Conservation (phyloP, 345 rosid genomes). For the Streptanthus diversifolius region DNA sequence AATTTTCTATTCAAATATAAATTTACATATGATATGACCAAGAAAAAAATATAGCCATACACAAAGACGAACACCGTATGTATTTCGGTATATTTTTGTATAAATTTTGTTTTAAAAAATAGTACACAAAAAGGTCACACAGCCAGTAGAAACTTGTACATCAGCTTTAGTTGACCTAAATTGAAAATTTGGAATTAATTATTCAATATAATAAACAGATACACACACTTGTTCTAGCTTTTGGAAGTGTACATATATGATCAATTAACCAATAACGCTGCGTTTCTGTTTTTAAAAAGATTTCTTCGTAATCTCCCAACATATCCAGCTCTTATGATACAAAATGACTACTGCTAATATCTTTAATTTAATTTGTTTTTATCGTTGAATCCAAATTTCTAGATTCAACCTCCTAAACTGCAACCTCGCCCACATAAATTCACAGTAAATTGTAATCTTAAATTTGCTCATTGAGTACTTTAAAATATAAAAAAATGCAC, state of each 20-base stretch:
- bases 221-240: neutral
- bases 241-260: neutral
- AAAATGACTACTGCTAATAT: neutral
- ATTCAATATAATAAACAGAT: neutral
- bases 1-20: neutral
- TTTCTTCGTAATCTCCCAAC: constrained; percentile 8
- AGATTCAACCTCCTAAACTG: constrained; percentile 6
- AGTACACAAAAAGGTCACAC: neutral
- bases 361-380: neutral
- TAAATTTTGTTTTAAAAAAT: neutral
- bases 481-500: neutral
- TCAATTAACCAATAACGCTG: neutral
- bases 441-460: neutral
- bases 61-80: constrained; percentile 6
- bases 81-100: neutral
- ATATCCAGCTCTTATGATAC: neutral
- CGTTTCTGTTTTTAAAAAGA: neutral
- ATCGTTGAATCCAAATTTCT: constrained; percentile 1
- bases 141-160: constrained; percentile 11
- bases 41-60: neutral
- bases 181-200: constrained; percentile 10
- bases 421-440: constrained; percentile 12
- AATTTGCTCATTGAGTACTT: neutral
- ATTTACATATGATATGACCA: neutral
- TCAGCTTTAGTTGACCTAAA: constrained; percentile 23